phyloP scores from a whole-genome alignment of 108 stramenopile genomes.

The Cyclotella baltica region DNA sequence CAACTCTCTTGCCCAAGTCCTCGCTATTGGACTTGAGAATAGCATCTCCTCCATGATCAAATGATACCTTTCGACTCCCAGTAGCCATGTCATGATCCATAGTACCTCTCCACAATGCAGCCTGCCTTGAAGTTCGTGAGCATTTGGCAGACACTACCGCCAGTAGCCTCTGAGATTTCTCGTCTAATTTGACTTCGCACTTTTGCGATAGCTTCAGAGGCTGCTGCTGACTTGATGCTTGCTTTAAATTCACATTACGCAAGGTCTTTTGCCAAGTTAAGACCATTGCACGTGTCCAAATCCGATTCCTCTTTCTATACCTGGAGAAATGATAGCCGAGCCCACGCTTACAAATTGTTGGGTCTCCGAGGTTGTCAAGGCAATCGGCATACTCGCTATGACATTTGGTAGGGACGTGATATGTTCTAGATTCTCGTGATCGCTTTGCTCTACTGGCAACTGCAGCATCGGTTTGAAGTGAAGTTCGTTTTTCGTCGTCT shows the following conservation, averaged over 20 bases:
- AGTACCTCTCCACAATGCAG: constrained; percentile 26
- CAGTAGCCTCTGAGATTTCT: constrained; percentile 4
- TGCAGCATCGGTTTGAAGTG: background rate
- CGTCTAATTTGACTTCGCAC: background rate
- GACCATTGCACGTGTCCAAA: constrained; percentile 11
- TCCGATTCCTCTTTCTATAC: constrained; percentile 9
- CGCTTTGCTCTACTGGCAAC: background rate
- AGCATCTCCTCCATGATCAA: background rate
- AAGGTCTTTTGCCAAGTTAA: constrained; percentile 22
- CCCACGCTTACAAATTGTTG: constrained; percentile 29
- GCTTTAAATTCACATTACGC: background rate
- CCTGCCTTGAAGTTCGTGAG: constrained; percentile 10
- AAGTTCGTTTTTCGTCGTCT: background rate
- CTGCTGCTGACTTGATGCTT: background rate
- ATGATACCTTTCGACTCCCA: background rate
- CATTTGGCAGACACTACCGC: constrained; percentile 23
- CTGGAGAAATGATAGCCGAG: constrained; percentile 40
- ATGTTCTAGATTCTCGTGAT: background rate
- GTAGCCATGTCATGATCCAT: constrained; percentile 19
- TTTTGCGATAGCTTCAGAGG: constrained; percentile 1
- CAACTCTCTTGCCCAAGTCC: background rate
- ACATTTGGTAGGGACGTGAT: constrained; percentile 24
- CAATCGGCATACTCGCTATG: background rate
- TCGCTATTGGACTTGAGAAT: background rate
- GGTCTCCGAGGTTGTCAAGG: background rate